Evolutionary conservation across 768 basidiomycete species (phyloP), one percentile per base, ranked within the genome.

Genomic region (Calocybe gangraenosa): DNA sequence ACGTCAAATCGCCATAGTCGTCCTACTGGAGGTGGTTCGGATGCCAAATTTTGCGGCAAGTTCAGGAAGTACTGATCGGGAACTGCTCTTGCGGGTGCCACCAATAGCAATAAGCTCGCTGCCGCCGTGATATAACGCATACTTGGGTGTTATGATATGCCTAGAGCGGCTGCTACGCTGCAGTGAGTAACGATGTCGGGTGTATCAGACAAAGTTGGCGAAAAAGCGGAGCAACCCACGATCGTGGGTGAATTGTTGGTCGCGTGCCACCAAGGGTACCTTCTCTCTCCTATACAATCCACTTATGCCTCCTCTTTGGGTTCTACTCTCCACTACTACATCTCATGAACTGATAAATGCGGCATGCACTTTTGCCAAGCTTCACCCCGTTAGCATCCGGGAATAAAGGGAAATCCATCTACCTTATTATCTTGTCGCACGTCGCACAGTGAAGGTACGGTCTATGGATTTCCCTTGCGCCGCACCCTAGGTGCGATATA

Each of bases 1-100:
- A 51, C 20, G 18, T 48, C 46, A 19, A 58, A 55, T 32, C 56
- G 49, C 53, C 56, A 54, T 42, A 58, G 46, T 40, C 42, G 40
- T 18, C 54, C 56, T 2, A 34, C 40, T 22, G 48, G 39, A 46
- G 44, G 32, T 32, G 39, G 47, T 31, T 52, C 43, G 13, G 44
- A 22, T 22, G 30, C 34, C 30, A 13, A 31, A 38, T 39, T 19
- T 33, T 41, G 34, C 3, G 47, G 32, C 17, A 31, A 10, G 35
- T 48, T 36, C n/a, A 55, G 31, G 25, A 46, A 15, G 20, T 53
- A 28, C 34, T 51, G 56, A 50, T 53, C 44, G 25, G 40, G 40
- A 15, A 47, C 42, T n/a, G 44, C 36, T 32, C 46, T 31, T 28
- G 46, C 50, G 18, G 25, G 21, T 10, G 42, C 48, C 7, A 40